A percentile compares a stretch with the other conserved stretches of the same genome.
phyloP scores from a whole-genome alignment of 2,329 filamentous ascomycete genomes.

The Geosmithia flava region DNA sequence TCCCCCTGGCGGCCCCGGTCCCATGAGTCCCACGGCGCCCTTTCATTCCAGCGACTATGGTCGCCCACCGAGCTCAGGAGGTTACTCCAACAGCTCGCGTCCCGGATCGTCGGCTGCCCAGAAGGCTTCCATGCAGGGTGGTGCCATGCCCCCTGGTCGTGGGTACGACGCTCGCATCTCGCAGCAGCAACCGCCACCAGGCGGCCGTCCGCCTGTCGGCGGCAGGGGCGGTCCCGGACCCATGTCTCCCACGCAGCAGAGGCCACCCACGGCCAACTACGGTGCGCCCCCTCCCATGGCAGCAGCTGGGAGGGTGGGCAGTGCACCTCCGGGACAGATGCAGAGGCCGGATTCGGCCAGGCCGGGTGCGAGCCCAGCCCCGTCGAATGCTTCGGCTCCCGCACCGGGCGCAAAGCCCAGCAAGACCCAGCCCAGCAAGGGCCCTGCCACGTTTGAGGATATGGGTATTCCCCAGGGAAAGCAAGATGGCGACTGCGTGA shows the following conservation, averaged over 20 bases:
- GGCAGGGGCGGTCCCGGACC: slow-evolving; percentile 14
- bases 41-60: slow-evolving; percentile 10
- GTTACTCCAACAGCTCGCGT: background rate
- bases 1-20: slow-evolving; percentile 16
- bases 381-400: slow-evolving; percentile 6
- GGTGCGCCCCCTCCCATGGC: background rate
- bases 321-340: slow-evolving; percentile 21
- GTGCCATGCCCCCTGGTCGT: background rate
- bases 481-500: slow-evolving; percentile 83
- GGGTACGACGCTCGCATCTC: slow-evolving; percentile 22
- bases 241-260: background rate
- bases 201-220: background rate
- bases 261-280: background rate
- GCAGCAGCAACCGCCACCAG: background rate
- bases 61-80: slow-evolving; percentile 7
- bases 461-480: slow-evolving; percentile 89
- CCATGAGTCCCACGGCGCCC: slow-evolving; percentile 3
- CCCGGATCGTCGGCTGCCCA: slow-evolving; percentile 1
- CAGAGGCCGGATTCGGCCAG: slow-evolving; percentile 7
- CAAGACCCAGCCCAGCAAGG: slow-evolving; percentile 47
- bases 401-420: slow-evolving; percentile 18
- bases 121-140: background rate
- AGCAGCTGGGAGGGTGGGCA: slow-evolving; percentile 18
- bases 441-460: slow-evolving; percentile 91
- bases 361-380: slow-evolving; percentile 7